A percentile compares a stretch with the other conserved stretches of the same genome.
These are phyloP conservation scores for Geum urbanum DNA, from an alignment of 306 rosid species.

Conservation along the genomic window DNA sequence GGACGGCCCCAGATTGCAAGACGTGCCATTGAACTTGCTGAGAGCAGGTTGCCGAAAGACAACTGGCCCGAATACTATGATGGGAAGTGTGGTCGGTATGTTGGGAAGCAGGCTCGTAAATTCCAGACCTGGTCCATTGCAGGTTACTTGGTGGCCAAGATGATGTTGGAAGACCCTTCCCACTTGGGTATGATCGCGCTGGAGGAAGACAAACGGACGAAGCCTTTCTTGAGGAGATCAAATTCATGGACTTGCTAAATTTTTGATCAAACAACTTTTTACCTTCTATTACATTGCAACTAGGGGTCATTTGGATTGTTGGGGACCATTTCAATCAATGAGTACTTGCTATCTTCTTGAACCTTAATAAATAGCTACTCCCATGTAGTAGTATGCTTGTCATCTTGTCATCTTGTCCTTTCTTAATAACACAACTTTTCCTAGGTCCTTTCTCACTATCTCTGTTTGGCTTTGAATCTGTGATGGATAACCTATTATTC, in stretches of 20 bases:
- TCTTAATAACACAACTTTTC: not conserved
- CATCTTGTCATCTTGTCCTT: not conserved
- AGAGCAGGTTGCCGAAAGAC: slow-evolving; percentile 53
- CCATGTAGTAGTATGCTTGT: not conserved
- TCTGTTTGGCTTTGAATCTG: not conserved
- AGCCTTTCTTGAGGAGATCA: slow-evolving; percentile 62
- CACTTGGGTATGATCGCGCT: slow-evolving; percentile 58
- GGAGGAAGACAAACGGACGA: slow-evolving; percentile 61
- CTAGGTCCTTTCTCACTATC: not conserved
- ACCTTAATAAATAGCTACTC: not conserved
- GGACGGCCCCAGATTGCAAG: slow-evolving; percentile 77
- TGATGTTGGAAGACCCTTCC: slow-evolving; percentile 75
- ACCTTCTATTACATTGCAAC: not conserved
- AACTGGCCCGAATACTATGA: slow-evolving; percentile 79
- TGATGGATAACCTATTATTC: not conserved
- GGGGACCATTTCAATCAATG: not conserved
- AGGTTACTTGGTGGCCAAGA: slow-evolving; percentile 69
- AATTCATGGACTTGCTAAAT: slow-evolving; percentile 52
- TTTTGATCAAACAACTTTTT: not conserved
- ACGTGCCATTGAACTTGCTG: slow-evolving; percentile 71
- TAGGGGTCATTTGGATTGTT: not conserved
- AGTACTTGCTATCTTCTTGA: not conserved
- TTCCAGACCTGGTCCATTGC: slow-evolving; percentile 77
- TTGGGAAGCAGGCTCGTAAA: slow-evolving; percentile 78
- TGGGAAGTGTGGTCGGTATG: slow-evolving; percentile 55